Conservation (phyloP, 202 grass and related monocot genomes). For the Zoysia matrella region DNA sequence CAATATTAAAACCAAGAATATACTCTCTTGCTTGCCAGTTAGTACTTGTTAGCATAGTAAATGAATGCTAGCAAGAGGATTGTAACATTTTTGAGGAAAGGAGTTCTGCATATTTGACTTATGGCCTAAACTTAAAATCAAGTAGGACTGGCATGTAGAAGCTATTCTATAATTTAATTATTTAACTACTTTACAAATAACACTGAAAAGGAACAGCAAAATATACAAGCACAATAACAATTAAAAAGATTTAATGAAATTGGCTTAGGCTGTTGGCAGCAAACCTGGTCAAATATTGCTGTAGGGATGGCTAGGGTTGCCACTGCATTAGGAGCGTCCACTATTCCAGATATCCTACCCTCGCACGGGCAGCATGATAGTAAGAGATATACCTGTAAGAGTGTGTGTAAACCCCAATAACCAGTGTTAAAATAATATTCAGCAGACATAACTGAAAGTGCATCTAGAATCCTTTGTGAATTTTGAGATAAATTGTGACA, state of each 20-base stretch:
- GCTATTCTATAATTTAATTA: neutral
- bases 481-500: too few relatives aligned
- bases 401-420: conserved; percentile 4
- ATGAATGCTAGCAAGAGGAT: neutral
- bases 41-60: neutral
- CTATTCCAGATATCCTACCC: conserved; percentile 94
- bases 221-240: conserved; percentile 12
- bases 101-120: neutral
- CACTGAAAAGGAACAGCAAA: neutral
- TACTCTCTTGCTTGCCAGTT: too few relatives aligned
- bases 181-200: conserved; percentile 14
- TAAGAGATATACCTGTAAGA: conserved; percentile 77
- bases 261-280: conserved; percentile 13
- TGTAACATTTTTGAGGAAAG: neutral
- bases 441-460: neutral
- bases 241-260: conserved; percentile 16
- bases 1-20: neutral
- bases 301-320: conserved; percentile 89
- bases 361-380: conserved; percentile 92
- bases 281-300: conserved; percentile 90
- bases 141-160: conserved; percentile 2
- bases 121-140: neutral
- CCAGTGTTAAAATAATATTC: conserved; percentile 33
- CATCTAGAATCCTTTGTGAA: too few relatives aligned
- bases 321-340: conserved; percentile 84